Percentiles rank a stretch among this genome's conserved stretches.
Evolutionary conservation across 495 filamentous ascomycete genomes (phyloP).

Genomic region (Neurospora sp.): DNA sequence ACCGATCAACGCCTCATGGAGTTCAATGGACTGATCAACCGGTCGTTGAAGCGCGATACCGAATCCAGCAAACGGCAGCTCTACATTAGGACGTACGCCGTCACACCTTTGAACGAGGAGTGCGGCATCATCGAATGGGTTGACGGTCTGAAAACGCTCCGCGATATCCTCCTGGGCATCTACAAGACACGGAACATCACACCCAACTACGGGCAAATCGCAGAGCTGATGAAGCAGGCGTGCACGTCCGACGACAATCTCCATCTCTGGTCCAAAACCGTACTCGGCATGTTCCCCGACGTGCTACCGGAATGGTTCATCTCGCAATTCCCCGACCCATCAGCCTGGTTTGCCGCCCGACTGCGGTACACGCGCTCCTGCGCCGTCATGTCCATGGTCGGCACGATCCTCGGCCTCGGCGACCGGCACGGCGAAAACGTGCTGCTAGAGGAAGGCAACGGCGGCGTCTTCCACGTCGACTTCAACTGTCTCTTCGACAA

Average conservation of each 20-base stretch:
- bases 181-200: conserved; percentile 61
- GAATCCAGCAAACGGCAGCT: conserved; percentile 71
- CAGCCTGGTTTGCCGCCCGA: conserved; percentile 84
- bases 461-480: conserved; percentile 93
- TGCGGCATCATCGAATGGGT: conserved; percentile 98
- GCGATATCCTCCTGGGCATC: conserved; percentile 75
- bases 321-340: conserved; percentile 85
- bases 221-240: conserved; percentile 38
- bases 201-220: conserved; percentile 39
- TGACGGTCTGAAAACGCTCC: conserved; percentile 86
- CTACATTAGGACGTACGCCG: conserved; percentile 93
- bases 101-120: conserved; percentile 94
- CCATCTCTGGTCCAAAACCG: conserved; percentile 56
- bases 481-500: conserved; percentile 99
- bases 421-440: conserved; percentile 99
- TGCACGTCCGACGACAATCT: conserved; percentile 34
- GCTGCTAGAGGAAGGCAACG: conserved; percentile 85
- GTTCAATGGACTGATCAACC: conserved; percentile 96
- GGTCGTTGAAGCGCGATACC: conserved; percentile 79
- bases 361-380: conserved; percentile 84
- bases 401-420: conserved; percentile 85
- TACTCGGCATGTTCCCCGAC: conserved; percentile 60
- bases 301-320: conserved; percentile 92
- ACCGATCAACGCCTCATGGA: conserved; percentile 98
- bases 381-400: conserved; percentile 97